Base-by-base conservation (phyloP, 2,329 filamentous ascomycete species). In the Colletotrichum sp. region DNA sequence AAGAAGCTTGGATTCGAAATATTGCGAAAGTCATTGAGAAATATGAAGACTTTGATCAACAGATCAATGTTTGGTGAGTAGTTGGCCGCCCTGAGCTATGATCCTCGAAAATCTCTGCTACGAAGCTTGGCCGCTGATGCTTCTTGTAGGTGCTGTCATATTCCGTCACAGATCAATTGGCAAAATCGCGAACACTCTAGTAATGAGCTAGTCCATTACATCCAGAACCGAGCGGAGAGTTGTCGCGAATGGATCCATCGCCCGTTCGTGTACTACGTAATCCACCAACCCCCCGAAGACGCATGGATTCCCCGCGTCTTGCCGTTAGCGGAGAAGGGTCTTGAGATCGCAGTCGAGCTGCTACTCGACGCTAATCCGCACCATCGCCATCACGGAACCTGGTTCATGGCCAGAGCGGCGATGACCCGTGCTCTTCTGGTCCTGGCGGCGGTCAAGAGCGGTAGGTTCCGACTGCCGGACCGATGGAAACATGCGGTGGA, bases 331-430 rank as follows among this genome's bases (percentile, higher is more conserved):
- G 65, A 78, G 28, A 77, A 77, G 62, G 78, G 78, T 34, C 32
- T 80, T n/a, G 72, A 78, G 30, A 75, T 79, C 16, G 80, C 78
- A 65, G 73, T 79, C 10, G 77, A 76, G 16, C 52, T 77, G 52
- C 77, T 81, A 66, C 64, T 76, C 27, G 70, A 75, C 52, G 77
- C 77, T 61, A 78, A 77, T n/a, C 71, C 78, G 27, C 79, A 76
- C n/a, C 82, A 83, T 66, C 79, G 81, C 22, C 81, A 83, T 67
- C 81, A 83, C 71, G 82, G 82, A 32, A 83, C 80, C 3, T 83
- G 82, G 81, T 78, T 78, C 66, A 76, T 79, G 60, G 73, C 78
- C 55, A 70, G 80, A 67, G 72, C 76, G 58, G 62, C 78, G 32
- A 76, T 80, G 72, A 67, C 71, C 56, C 74, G 75, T 55, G 74